phyloP scores from a whole-genome alignment of 1,139 yeast genomes.

The Yamadazyma songkhlaensis region DNA sequence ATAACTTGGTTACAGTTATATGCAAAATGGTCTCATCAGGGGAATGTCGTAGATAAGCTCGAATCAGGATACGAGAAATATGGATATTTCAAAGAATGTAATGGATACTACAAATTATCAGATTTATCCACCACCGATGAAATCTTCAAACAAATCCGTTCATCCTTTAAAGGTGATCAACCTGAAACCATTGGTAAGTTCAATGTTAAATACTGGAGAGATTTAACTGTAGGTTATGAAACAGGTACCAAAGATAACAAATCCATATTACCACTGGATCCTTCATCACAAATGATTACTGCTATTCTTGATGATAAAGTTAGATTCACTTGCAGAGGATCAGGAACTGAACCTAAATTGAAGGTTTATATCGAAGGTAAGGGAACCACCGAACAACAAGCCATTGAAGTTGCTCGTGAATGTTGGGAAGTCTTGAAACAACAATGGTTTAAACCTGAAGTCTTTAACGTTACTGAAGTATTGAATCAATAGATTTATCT shows the following conservation, averaged over 20 bases:
- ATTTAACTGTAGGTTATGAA: constrained; percentile 79
- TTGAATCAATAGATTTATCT: constrained; percentile 4
- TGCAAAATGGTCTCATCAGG: constrained; percentile 41
- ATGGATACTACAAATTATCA: constrained; percentile 77
- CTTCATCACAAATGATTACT: constrained; percentile 84
- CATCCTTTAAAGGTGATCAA: constrained; percentile 30
- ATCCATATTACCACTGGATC: constrained; percentile 71
- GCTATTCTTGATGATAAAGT: constrained; percentile 40
- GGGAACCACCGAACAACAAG: constrained; percentile 42
- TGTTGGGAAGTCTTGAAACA: constrained; percentile 65
- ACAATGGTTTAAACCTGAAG: constrained; percentile 62
- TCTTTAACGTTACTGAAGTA: constrained; percentile 37
- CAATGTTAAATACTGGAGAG: constrained; percentile 67
- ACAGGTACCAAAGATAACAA: constrained; percentile 54
- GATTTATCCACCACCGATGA: constrained; percentile 48
- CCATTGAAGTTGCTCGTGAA: constrained; percentile 50
- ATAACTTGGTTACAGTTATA: constrained; percentile 74
- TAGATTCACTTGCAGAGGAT: constrained; percentile 85
- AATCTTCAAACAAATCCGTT: constrained; percentile 52
- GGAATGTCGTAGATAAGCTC: constrained; percentile 47
- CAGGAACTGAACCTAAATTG: constrained; percentile 95
- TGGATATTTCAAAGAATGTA: constrained; percentile 81
- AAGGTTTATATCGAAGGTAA: constrained; percentile 87
- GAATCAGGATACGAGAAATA: constrained; percentile 58
- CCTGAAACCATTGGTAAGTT: constrained; percentile 54